Base-by-base conservation (phyloP, 495 filamentous ascomycete genomes). In the Staphylotrichum longicolle region DNA sequence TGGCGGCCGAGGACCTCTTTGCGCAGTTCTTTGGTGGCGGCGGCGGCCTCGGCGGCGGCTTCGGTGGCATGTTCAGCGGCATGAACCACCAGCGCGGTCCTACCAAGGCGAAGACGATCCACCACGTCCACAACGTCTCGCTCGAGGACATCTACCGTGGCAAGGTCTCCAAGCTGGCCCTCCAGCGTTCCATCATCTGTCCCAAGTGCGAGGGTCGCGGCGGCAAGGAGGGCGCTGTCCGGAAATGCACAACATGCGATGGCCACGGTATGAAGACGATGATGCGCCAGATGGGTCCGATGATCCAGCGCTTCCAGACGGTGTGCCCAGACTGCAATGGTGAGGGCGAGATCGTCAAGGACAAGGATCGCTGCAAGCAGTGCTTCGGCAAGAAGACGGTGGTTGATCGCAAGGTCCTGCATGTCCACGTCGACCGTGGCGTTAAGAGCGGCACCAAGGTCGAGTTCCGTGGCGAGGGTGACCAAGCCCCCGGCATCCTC, bases 261-360 rank as follows among this genome's bases (percentile, higher is more conserved):
- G 94, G 94, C 68, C 83, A 86, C 63, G 95, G 94, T 77, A 95
- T 96, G 90, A 98, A 98, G 87, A 96, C 89, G 27, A 98, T 99
- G 93, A 97, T 98, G 94, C 90, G 94, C 68, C 95, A 98, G 82
- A 98, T 98, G 93, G 94, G 95, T 54, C 94, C 94, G 55, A 99
- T 99, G 94, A 98, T 98, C 71, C 95, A 98, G 78, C 90, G 94
- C 54, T 98, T 98, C 85, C 95, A 98, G 83, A 98, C 95, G 20
- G 91, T 97, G 63, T 99, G 94, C 85, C 90, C 92, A 37, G 94
- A 99, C 76, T 99, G 94, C 73, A 91, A 92, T 61, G 94, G 94
- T 62, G 95, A 98, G 74, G 92, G 95, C 52, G 95, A 99, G 79
- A 91, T 88, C 58, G 91, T 99, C 72, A 89, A 89, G 65, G 94